phyloP scores from a whole-genome alignment of 2,329 filamentous ascomycete genomes.

The Zasmidium cellare region DNA sequence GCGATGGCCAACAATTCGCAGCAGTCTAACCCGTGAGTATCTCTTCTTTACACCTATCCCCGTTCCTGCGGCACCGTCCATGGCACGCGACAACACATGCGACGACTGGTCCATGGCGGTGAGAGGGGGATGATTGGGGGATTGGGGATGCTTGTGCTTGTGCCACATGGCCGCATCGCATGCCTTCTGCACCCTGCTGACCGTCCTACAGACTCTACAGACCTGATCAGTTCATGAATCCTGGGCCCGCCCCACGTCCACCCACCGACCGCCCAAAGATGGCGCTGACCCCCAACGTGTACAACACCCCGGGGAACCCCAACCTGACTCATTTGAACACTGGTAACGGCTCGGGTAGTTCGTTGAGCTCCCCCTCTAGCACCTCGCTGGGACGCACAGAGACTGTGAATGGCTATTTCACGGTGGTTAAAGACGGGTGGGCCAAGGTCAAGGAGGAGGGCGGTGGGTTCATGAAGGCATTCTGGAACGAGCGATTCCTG shows the following conservation, averaged over 20 bases:
- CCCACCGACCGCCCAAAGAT: conserved; percentile 77
- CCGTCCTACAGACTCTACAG: conserved; percentile 55
- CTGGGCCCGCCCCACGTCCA: conserved; percentile 88
- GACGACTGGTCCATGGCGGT: conserved; percentile 1
- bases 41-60: background rate
- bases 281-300: conserved; percentile 71
- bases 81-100: background rate
- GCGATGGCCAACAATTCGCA: background rate
- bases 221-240: conserved; percentile 84
- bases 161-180: background rate
- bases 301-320: conserved; percentile 74
- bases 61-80: background rate
- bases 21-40: conserved; percentile 1
- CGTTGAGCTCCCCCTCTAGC: conserved; percentile 37
- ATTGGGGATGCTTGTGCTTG: background rate
- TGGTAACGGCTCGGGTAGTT: conserved; percentile 36
- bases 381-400: conserved; percentile 43
- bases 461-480: conserved; percentile 59
- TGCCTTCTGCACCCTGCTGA: conserved; percentile 3
- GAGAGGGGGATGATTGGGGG: background rate
- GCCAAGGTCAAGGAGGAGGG: conserved; percentile 87
- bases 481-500: conserved; percentile 88
- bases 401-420: conserved; percentile 38
- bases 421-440: conserved; percentile 63
- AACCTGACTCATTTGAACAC: conserved; percentile 36